Conservation (phyloP, 2,329 filamentous ascomycete species). For the Exophiala phaeomuriformis region DNA sequence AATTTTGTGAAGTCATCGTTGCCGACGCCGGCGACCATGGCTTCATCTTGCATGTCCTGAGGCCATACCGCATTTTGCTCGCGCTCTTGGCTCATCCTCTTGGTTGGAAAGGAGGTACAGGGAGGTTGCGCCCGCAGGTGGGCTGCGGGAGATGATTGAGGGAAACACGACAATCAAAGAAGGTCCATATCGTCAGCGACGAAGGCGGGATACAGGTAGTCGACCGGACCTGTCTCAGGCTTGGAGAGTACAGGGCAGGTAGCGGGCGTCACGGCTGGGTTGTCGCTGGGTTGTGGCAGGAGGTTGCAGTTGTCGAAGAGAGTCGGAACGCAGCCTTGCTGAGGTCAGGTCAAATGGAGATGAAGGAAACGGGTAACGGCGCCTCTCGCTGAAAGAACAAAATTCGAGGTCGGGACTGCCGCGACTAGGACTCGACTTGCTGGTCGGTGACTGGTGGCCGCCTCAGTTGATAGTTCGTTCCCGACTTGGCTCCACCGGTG, state of each 20-base stretch:
- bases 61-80: conserved; percentile 32
- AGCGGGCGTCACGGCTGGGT: too few relatives aligned
- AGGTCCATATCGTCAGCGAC: conserved; percentile 12
- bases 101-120: background rate
- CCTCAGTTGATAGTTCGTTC: background rate
- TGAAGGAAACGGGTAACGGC: background rate
- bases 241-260: too few relatives aligned
- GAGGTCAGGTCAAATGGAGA: conserved; percentile 9
- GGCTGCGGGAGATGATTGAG: conserved; percentile 19
- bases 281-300: background rate
- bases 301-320: background rate
- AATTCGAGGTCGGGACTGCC: conserved; percentile 11
- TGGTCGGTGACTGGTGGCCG: conserved; percentile 5
- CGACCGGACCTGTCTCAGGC: background rate
- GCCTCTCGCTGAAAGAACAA: conserved; percentile 1
- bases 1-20: conserved; percentile 46
- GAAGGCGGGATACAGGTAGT: background rate
- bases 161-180: conserved; percentile 15
- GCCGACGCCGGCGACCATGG: conserved; percentile 34
- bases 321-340: conserved; percentile 12
- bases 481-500: conserved; percentile 5
- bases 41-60: conserved; percentile 35
- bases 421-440: too few relatives aligned
- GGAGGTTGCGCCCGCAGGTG: conserved; percentile 21
- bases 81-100: conserved; percentile 25